A percentile compares a stretch with the other conserved stretches of the same genome.
phyloP scores from a whole-genome alignment of 768 basidiomycete genomes.

The Lentinula sp. region DNA sequence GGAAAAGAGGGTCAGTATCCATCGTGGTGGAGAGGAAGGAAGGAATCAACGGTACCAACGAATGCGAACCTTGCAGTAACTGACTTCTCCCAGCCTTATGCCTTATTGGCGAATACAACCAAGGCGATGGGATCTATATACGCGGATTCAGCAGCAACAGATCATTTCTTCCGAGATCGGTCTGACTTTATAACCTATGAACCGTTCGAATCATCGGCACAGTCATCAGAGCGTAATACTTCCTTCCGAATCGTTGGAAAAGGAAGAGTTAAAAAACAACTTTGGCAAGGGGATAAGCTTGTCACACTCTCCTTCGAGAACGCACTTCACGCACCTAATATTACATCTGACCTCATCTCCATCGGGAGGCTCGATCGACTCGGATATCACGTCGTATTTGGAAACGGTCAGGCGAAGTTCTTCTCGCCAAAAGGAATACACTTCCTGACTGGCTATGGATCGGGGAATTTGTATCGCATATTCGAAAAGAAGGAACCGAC shows the following conservation, averaged over 20 bases:
- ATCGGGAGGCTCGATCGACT: constrained; percentile 14
- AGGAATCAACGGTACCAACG: not conserved
- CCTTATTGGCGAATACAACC: not conserved
- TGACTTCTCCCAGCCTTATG: not conserved
- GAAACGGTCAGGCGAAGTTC: not conserved
- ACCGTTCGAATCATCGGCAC: not conserved
- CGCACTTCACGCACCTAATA: not conserved
- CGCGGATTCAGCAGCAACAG: not conserved
- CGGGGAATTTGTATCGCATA: not conserved
- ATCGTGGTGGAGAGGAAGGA: not conserved
- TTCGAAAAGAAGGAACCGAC: not conserved
- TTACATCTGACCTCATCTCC: not conserved
- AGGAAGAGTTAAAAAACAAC: too few relatives aligned
- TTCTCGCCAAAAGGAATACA: not conserved
- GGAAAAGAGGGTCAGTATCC: not conserved
- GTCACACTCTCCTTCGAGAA: not conserved
- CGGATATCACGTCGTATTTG: constrained; percentile 10
- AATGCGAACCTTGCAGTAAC: not conserved
- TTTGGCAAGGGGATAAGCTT: too few relatives aligned
- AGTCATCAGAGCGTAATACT: not conserved
- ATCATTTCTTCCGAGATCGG: not conserved
- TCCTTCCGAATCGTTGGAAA: not conserved
- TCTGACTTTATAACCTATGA: not conserved
- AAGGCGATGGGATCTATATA: not conserved
- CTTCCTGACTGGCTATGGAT: not conserved